Evolutionary conservation across 768 basidiomycete species (phyloP), one percentile per base, ranked within the genome.

Genomic region (Russula vinacea): DNA sequence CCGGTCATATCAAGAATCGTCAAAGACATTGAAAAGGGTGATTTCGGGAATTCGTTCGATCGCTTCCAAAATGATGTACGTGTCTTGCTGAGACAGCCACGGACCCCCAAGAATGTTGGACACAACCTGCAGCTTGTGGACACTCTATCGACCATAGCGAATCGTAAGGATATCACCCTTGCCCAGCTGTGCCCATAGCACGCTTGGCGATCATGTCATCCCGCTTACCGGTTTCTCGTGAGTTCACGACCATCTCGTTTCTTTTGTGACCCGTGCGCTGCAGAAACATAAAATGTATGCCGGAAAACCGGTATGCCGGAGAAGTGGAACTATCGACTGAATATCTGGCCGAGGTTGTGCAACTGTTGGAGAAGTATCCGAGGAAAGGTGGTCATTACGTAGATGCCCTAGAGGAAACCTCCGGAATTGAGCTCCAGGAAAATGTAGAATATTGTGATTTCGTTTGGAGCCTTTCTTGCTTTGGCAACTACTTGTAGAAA

Each of bases 161-260:
- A 72, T 53, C 75, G 73, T 69, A 80, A 79, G 71, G 75, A 74
- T 5, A 69, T 81, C 35, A 76, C 79, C 0, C 71, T 79, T 3
- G 77, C 74, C 1, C 76, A 78, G 66, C 71, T 79, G 14, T 70
- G 70, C n/a, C n/a, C 66, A 72, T 79, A 35, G 77, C 77, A 0
- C 79, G 78, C 73, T 73, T 8, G 77, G 77, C 17, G 51, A 61
- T 4, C 74, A 79, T 68, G 75, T 79, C 22, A 74, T 83, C 60
- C 80, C 81, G 5, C 75, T 83, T 19, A 80, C 82, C 0, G 82
- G 82, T 0, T 77, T 76, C 19, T 77, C 76, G 77, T 78, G 58
- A 50, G 75, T 71, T 5, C 35, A 35, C 2, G 2, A 35, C 6
- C 8, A 3, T 10, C 35, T 35, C 51, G 42, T n/a, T 14, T 40